Evolutionary conservation across 1,284 basidiomycete species (phyloP), one percentile per base, ranked within the genome.

Genomic region (Termitomyces sp.): DNA sequence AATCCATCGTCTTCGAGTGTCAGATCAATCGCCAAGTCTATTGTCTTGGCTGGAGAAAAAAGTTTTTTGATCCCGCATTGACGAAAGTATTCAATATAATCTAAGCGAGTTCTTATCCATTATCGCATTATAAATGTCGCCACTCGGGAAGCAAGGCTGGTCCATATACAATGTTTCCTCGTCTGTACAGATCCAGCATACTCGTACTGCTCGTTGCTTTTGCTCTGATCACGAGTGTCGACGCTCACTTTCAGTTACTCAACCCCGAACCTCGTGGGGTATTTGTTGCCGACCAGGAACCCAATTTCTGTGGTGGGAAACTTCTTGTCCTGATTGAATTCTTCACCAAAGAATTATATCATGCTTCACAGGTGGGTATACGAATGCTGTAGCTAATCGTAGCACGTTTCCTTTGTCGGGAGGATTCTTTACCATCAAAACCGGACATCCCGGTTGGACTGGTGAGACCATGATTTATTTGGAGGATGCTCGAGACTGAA

Each of bases 191-290:
- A 46, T 46, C 5, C 33, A 18, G 7, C 24, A 46, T 46, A 33
- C 14, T 46, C 7, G 34, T 5, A 46, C 34, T 37, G 10, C 13
- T 46, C 16, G 6, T 24, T 16, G 14, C 74, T 52, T 48, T 68
- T 21, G 56, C 62, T 37, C 58, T 60, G 8, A 60, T 76, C 34
- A 60, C 72, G 13, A 62, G 72, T 30, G 63, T 73, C 14, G 68
- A 71, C 31, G 84, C 80, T 11, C 84, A 87, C 64, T 86, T 85
- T 63, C 77, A 74, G 19, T 73, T 86, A 26, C 72, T 78, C 55
- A 86, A 78, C 59, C 84, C 84, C 21, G 59, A 67, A 8, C 77
- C 80, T 28, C 73, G 84, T 49, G 83, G 83, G 1, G 61, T 61
- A 0, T 84, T 83, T 60, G 73, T 75, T 42, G 64, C 77, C 31